phyloP scores from a whole-genome alignment of 768 basidiomycete genomes.

The Chalciporus piperatus region DNA sequence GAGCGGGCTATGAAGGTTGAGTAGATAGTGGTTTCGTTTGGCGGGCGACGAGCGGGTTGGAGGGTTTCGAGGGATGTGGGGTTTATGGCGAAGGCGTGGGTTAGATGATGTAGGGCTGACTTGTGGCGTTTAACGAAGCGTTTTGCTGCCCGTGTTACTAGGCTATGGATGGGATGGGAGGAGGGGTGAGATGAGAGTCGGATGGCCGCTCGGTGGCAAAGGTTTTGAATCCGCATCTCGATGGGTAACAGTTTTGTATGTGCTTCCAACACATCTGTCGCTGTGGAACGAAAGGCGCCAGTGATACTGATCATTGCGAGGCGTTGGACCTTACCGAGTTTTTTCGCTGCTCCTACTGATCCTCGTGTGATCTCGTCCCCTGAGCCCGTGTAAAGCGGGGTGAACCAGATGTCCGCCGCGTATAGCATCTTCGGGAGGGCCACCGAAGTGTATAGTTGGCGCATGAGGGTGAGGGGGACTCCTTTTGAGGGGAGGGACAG shows the following conservation, averaged over 20 bases:
- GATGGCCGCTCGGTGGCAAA: neutral
- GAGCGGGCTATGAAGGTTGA: no score
- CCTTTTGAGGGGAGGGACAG: neutral
- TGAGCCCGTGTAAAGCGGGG: neutral
- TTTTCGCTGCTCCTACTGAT: neutral
- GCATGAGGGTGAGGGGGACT: neutral
- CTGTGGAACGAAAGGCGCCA: constrained; percentile 10
- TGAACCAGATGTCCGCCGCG: constrained; percentile 10
- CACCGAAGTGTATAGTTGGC: neutral
- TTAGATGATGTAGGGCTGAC: constrained; percentile 22
- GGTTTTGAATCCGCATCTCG: neutral
- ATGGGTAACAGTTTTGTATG: constrained; percentile 22
- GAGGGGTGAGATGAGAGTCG: neutral
- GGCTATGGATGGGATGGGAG: constrained; percentile 1
- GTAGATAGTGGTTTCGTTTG: constrained; percentile 18
- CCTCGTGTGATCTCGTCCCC: neutral
- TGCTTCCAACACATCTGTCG: constrained; percentile 17
- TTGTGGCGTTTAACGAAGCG: constrained; percentile 10
- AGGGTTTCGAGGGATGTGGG: constrained; percentile 16
- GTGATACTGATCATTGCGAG: constrained; percentile 1
- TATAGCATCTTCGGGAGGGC: neutral
- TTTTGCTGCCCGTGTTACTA: neutral
- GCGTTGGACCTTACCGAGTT: neutral
- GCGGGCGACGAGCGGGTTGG: constrained; percentile 1
- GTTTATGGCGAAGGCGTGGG: constrained; percentile 4